Evolutionary conservation across 2,329 filamentous ascomycete genomes (phyloP), one percentile per base, ranked within the genome.

Genomic region (Decorospora gaudefroyi): DNA sequence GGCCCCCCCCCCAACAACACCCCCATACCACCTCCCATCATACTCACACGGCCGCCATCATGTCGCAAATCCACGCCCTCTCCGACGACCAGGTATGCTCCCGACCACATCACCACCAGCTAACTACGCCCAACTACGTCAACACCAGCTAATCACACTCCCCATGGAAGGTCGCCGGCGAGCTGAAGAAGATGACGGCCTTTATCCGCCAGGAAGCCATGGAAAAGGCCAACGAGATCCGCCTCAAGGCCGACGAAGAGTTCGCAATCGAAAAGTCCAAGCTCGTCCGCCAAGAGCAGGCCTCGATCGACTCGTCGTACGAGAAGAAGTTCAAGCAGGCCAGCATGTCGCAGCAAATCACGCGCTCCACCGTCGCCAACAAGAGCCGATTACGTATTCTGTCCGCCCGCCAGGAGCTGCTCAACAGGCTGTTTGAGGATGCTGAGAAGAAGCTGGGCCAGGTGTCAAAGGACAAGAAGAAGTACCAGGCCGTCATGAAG

Each of bases 281-380:
- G 80, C 88, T 99, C 36, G 93, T 97, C 64, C 92, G 90, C 71
- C 86, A 95, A 76, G 93, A 97, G 77, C 96, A 88, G 40, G 83
- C 90, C 68, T 77, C 90, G 73, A 97, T 99, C 78, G 93, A 99
- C 77, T 79, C 80, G 57, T 78, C 87, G 62, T 99, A 96, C 82
- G 88, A 92, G 77, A 97, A 96, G 84, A 97, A 97, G 79, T 95
- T 95, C 84, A 99, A 96, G 81, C 88, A 95, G 76, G 92, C 93
- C 65, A 83, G 87, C 78, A 95, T 97, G 89, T 92, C 90, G 53
- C 93, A 97, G 81, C 93, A 99, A 78, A 97, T 97, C 77, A 95
- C 91, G 55, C 88, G 88, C 69, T 97, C 91, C 55, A 97, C 91
- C 52, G 86, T 96, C 53, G 83, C 91, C 76, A 99, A 99, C 81